Conservation (phyloP, 805 yeast species). For the Schwanniomyces sp. region DNA sequence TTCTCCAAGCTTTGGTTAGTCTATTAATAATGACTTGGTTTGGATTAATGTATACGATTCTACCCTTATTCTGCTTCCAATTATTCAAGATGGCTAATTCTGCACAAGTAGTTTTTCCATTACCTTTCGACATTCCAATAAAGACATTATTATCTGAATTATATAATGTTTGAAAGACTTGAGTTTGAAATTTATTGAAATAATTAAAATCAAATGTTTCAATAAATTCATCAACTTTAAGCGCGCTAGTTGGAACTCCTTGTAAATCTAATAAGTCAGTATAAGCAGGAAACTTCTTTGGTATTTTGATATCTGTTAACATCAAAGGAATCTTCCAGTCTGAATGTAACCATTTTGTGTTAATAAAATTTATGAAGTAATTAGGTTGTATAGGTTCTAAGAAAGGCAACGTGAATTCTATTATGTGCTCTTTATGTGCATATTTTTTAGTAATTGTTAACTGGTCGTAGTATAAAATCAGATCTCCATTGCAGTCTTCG, state of each 20-base stretch:
- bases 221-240: conserved; percentile 49
- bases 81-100: conserved; percentile 71
- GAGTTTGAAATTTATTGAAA: conserved; percentile 77
- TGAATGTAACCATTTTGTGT: conserved; percentile 86
- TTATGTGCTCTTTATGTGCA: conserved; percentile 51
- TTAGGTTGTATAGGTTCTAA: conserved; percentile 63
- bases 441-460: conserved; percentile 52
- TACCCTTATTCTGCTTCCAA: conserved; percentile 69
- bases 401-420: conserved; percentile 67
- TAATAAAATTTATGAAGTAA: conserved; percentile 67
- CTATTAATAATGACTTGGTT: conserved; percentile 53
- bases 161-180: conserved; percentile 60
- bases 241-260: conserved; percentile 47
- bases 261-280: conserved; percentile 57
- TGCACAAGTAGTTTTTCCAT: conserved; percentile 71
- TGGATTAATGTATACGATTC: conserved; percentile 74
- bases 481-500: conserved; percentile 84
- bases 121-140: conserved; percentile 72
- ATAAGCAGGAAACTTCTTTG: conserved; percentile 63
- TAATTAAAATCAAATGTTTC: conserved; percentile 45
- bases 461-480: conserved; percentile 57
- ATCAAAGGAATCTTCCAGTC: conserved; percentile 61
- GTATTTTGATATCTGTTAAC: conserved; percentile 51
- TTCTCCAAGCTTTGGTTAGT: conserved; percentile 51
- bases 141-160: conserved; percentile 58